These are phyloP conservation scores for Quercus glauca DNA, from an alignment of 306 rosid genomes.

Conservation along the genomic window DNA sequence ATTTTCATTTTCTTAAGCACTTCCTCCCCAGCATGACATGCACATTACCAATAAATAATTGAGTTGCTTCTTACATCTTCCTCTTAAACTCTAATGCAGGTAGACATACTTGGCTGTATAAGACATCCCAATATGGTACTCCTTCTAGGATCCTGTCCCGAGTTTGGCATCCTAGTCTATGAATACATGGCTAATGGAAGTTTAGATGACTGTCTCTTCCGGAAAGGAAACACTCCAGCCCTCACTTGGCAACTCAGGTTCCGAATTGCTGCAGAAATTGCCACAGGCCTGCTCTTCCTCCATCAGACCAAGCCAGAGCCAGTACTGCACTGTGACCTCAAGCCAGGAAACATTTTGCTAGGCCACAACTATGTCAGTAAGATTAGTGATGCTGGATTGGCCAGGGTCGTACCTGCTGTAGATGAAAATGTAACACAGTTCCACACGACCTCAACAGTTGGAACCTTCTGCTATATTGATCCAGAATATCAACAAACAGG, in stretches of 20 bases:
- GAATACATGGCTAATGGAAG: too few species aligned
- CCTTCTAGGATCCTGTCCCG: too few species aligned
- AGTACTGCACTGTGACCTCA: slow-evolving; percentile 87
- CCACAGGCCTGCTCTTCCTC: slow-evolving; percentile 77
- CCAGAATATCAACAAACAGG: slow-evolving; percentile 54
- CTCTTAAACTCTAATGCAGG: slow-evolving; percentile 38
- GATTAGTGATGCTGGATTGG: slow-evolving; percentile 43
- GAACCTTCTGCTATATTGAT: slow-evolving; percentile 96
- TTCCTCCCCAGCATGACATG: not conserved
- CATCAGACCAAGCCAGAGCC: slow-evolving; percentile 98
- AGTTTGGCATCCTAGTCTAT: too few species aligned
- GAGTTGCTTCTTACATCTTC: not conserved
- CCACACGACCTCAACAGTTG: slow-evolving; percentile 72
- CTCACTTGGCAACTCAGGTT: too few species aligned
- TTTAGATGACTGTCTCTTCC: too few species aligned
- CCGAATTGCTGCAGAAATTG: too few species aligned
- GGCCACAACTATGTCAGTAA: too few species aligned
- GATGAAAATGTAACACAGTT: slow-evolving; percentile 82
- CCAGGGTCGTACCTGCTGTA: slow-evolving; percentile 75
- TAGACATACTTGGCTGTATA: slow-evolving; percentile 86
- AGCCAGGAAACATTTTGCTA: slow-evolving; percentile 36
- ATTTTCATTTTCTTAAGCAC: not conserved
- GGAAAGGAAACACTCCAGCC: too few species aligned
- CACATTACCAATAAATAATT: not conserved
- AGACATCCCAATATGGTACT: too few species aligned